Conservation (phyloP, 345 rosid genomes). For the Citrus medica region DNA sequence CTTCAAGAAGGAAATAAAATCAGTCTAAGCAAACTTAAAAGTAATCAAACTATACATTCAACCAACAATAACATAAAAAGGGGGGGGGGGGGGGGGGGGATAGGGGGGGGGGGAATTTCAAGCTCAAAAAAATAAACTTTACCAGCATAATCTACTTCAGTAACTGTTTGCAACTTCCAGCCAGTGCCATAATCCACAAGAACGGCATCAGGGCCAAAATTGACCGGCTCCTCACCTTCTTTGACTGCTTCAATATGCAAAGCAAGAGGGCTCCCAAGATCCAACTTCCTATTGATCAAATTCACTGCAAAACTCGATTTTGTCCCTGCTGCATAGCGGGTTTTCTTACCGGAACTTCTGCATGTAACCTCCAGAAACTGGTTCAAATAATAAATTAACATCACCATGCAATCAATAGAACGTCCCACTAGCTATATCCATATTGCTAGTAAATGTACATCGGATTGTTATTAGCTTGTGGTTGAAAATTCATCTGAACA, state of each 20-base stretch:
- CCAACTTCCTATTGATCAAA: constrained; percentile 63
- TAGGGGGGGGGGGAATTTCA: background rate
- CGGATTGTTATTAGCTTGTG: background rate
- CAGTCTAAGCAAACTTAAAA: background rate
- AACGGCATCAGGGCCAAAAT: constrained; percentile 68
- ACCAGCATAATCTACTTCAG: constrained; percentile 42
- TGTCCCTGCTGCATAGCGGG: constrained; percentile 68
- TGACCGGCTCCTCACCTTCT: constrained; percentile 67
- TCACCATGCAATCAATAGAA: background rate
- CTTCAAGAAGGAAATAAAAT: background rate
- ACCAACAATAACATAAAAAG: background rate
- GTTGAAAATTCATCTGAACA: background rate
- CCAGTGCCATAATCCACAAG: constrained; percentile 62
- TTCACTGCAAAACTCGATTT: constrained; percentile 79
- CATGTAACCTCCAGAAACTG: constrained; percentile 76
- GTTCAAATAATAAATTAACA: background rate
- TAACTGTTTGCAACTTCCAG: constrained; percentile 66
- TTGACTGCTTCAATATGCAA: constrained; percentile 60
- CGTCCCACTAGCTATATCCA: background rate
- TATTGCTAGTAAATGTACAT: background rate
- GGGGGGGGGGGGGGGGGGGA: background rate
- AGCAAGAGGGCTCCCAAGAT: constrained; percentile 32
- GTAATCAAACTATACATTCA: background rate
- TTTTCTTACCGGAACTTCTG: constrained; percentile 43
- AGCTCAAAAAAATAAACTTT: background rate